Evolutionary conservation across 176 grass and related monocot species (phyloP), one percentile per base, ranked within the genome.

Genomic region (Calamus simplicifolius): DNA sequence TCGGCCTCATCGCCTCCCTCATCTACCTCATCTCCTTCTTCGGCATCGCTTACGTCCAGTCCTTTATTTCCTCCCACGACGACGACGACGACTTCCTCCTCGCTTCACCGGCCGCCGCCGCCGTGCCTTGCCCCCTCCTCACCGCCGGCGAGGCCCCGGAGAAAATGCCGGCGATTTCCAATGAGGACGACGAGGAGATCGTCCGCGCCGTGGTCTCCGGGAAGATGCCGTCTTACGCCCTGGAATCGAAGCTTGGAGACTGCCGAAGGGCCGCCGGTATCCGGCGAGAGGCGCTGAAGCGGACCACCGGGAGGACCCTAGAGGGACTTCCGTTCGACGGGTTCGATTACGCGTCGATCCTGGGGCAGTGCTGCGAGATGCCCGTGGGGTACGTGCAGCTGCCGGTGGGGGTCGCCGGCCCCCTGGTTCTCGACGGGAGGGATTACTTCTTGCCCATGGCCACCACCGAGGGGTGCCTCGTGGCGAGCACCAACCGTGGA

Each of bases 21-120:
- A 91, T 97, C 62, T 97, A 97, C 74, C 87, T 97, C n/a, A 78
- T 97, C 64, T 88, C 83, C 73, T 97, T 97, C 87, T 91, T 91
- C 75, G 92, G 92, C 78, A 97, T 97, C 75, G 92, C 75, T 50
- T 91, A 91, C 67, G 92, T 97, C 3, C 92, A 97, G 76, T 90
- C 83, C 17, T 58, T 97, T 58, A 84, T 97, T 29, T 97, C 80
- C 2, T 90, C 80, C 65, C 85, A 49, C 65, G 83, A 97, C 51
- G 92, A 97, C 2, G 87, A 96, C 18, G 92, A 91, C 43, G 87
- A 97, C 50, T 97, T 82, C 69, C 67, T 91, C 1, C 66, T 84
- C 48, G 71, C 54, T 0, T 0, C 63, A 30, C 12, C 62, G 21
- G 13, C 25, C 57, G 3, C 27, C 26, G 25, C 56, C 4, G 57